Evolutionary conservation across 2,329 filamentous ascomycete species (phyloP).

Genomic region (Emmonsiellopsis sp.): DNA sequence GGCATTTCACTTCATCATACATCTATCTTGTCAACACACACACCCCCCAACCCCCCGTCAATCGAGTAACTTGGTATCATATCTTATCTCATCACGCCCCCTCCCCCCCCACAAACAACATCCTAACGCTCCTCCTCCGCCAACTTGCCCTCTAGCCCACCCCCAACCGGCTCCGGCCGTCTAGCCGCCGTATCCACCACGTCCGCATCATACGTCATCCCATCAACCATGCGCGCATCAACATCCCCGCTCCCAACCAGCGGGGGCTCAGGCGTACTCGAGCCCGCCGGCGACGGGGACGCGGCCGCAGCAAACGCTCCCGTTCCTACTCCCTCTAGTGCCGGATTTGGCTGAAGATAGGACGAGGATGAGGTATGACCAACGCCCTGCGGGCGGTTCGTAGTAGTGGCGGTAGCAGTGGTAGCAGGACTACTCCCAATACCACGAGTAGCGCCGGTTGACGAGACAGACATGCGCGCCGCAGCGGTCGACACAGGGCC

Average conservation of each 20-base stretch:
- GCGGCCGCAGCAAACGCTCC: not conserved
- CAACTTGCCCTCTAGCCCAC: too few relatives aligned
- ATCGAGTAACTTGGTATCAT: too few relatives aligned
- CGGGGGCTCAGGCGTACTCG: slow-evolving; percentile 33
- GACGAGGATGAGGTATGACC: too few relatives aligned
- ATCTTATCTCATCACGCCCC: too few relatives aligned
- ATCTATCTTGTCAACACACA: too few relatives aligned
- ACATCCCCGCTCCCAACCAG: slow-evolving; percentile 38
- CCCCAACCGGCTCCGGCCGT: slow-evolving; percentile 42
- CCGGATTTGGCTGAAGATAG: slow-evolving; percentile 19
- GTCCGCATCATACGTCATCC: slow-evolving; percentile 52
- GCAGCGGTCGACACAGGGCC: slow-evolving; percentile 60
- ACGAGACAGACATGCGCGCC: slow-evolving; percentile 23
- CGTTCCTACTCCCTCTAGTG: slow-evolving; percentile 1
- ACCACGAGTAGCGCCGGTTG: slow-evolving; percentile 24
- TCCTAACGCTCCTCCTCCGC: too few relatives aligned
- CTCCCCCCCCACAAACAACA: too few relatives aligned
- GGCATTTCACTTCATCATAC: too few relatives aligned
- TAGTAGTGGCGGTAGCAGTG: slow-evolving; percentile 21
- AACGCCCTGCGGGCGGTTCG: slow-evolving; percentile 14
- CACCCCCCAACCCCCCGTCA: too few relatives aligned
- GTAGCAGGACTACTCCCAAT: slow-evolving; percentile 31
- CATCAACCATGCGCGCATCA: slow-evolving; percentile 59
- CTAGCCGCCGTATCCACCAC: slow-evolving; percentile 57
- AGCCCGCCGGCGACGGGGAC: slow-evolving; percentile 24